Conservation (phyloP, 164 flowering plant genomes). For the Saururus chinensis region DNA sequence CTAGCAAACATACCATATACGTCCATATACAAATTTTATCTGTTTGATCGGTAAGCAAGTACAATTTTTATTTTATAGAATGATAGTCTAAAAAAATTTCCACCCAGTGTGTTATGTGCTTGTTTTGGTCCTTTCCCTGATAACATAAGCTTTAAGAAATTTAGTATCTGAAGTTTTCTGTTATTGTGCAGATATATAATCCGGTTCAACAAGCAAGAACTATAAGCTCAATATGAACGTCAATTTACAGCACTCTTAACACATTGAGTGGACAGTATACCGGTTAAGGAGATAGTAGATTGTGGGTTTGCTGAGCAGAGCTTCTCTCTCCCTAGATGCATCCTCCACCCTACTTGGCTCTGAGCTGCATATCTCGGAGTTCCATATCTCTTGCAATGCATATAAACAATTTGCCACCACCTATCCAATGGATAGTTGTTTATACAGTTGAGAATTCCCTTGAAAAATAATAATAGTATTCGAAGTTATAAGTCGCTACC, state of each 20-base stretch:
- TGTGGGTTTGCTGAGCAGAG: conserved; percentile 76
- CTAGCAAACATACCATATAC: not conserved
- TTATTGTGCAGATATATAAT: too few relatives aligned
- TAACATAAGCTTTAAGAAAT: too few relatives aligned
- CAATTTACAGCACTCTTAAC: not conserved
- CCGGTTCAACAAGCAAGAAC: too few relatives aligned
- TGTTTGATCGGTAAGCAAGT: too few relatives aligned
- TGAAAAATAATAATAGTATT: too few relatives aligned
- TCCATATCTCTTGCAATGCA: conserved; percentile 92
- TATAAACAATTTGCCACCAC: conserved; percentile 93
- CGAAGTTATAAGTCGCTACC: too few relatives aligned
- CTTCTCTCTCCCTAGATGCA: conserved; percentile 77
- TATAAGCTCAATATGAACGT: too few relatives aligned
- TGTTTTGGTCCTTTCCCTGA: too few relatives aligned
- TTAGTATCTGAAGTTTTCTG: too few relatives aligned
- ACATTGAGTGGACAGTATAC: conserved; percentile 19
- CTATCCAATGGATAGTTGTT: conserved; percentile 20
- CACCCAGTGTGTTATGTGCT: not conserved
- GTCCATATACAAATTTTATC: too few relatives aligned
- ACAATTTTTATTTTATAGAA: not conserved
- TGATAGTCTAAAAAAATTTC: not conserved
- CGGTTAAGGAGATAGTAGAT: conserved; percentile 75
- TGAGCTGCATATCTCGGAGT: conserved; percentile 61
- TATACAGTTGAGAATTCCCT: not conserved
- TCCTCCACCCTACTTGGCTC: conserved; percentile 35